phyloP scores from a whole-genome alignment of 2,329 filamentous ascomycete species.

The Tricladium varicosporioides region DNA sequence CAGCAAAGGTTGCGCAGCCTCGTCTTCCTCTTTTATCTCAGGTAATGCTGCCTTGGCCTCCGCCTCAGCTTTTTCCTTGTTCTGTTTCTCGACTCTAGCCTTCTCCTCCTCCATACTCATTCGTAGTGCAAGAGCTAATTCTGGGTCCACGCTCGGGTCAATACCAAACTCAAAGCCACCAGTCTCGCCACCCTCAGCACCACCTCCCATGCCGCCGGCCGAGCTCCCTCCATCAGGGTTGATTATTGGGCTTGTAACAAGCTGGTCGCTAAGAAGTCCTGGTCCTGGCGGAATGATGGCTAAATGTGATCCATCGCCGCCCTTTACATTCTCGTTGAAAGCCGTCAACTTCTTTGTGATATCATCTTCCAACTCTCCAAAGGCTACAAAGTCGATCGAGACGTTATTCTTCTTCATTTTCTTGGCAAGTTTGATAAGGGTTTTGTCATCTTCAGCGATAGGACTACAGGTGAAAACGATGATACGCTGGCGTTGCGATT shows the following conservation, averaged over 20 bases:
- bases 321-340: conserved; percentile 92
- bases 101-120: conserved; percentile 99
- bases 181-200: conserved; percentile 51
- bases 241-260: conserved; percentile 85
- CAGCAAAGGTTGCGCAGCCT: conserved; percentile 62
- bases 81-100: conserved; percentile 84
- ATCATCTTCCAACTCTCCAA: conserved; percentile 89
- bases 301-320: conserved; percentile 85
- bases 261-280: conserved; percentile 87
- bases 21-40: conserved; percentile 77
- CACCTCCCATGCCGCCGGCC: conserved; percentile 50
- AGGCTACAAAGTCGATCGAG: conserved; percentile 90
- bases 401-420: conserved; percentile 99
- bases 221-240: conserved; percentile 72
- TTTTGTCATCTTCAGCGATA: conserved; percentile 84
- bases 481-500: conserved; percentile 93
- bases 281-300: conserved; percentile 88
- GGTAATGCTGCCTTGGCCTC: conserved; percentile 75
- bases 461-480: conserved; percentile 96
- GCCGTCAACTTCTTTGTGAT: conserved; percentile 88
- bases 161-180: conserved; percentile 81
- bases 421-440: conserved; percentile 84
- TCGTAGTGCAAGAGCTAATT: conserved; percentile 87
- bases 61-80: conserved; percentile 69
- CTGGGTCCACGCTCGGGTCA: conserved; percentile 87